phyloP scores from a whole-genome alignment of 2,329 filamentous ascomycete species.

The Talaromyces verruculosus region DNA sequence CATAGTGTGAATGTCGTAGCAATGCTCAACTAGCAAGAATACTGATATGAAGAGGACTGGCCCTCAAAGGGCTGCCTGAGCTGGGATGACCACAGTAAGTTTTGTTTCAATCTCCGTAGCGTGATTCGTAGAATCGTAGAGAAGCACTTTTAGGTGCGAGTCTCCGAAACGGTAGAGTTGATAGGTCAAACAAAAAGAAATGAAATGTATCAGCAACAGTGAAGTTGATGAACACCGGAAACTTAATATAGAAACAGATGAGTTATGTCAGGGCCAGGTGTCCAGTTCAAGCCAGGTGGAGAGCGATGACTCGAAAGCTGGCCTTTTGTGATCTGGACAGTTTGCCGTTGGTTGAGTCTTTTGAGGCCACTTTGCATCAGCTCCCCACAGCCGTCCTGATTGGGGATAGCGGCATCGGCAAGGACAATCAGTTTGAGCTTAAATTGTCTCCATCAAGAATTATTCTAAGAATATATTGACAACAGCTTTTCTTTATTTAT shows the following conservation, averaged over 20 bases:
- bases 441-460: neutral
- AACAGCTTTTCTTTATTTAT: neutral
- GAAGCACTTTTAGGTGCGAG: too few species aligned
- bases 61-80: slow-evolving; percentile 8
- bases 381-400: neutral
- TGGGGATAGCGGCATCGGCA: neutral
- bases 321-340: slow-evolving; percentile 11
- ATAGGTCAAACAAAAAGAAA: neutral
- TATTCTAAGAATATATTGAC: neutral
- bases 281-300: slow-evolving; percentile 1
- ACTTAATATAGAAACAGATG: neutral
- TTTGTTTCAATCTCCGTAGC: neutral
- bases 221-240: neutral
- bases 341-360: neutral
- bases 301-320: neutral
- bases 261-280: slow-evolving; percentile 4
- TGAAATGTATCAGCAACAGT: neutral
- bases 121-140: neutral
- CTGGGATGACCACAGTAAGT: neutral
- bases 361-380: slow-evolving; percentile 14
- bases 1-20: slow-evolving; percentile 27
- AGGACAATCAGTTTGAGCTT: slow-evolving; percentile 2
- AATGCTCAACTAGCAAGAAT: neutral
- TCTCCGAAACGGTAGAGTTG: neutral
- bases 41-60: neutral